Base-by-base conservation (phyloP, 176 grass and related monocot species). In the Aegilops bicornis region DNA sequence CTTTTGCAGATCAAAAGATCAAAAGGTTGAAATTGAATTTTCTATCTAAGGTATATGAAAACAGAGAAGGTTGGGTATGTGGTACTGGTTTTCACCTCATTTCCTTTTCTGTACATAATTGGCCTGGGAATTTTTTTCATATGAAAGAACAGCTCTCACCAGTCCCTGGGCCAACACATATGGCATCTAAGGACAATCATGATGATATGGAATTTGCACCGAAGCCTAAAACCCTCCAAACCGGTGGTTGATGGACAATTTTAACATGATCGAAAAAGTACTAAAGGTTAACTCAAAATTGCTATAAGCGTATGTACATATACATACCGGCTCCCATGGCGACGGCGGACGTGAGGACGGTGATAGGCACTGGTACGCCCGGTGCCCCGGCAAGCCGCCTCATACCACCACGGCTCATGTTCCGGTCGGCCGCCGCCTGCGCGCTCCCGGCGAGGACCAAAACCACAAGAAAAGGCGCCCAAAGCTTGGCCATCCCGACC, bases 341-440 rank as follows among this genome's bases (percentile, higher is more conserved):
- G 77, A 79, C 77, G n/a, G 59, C 77, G 35, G 77, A 79, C 3
- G 59, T 79, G 35, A 79, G 58, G 77, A 79, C 13, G 59, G n/a
- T 79, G 35, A 79, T 63, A 17, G 77, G 77, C n/a, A 79, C 59
- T 4, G 77, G 22, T 14, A 19, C 13, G 15, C 9, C 8, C 24
- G 56, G 22, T 14, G n/a, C 7, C n/a, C 13, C 58, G 2, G 73
- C 17, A 13, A 52, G 73, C 15, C 47, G 62, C 36, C 77, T 79
- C 59, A n/a, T 25, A 62, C 35, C 36, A 64, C 59, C 59, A 23
- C 77, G 2, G 35, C 36, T 79, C 35, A 11, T 6, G 4, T 64
- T 59, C 58, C 8, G 8, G 40, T 11, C 14, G 27, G 9, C 16
- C 1, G 14, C n/a, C 77, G 35, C 59, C 14, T 19, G 35, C 8